These are phyloP conservation scores for Licmophora abbreviata DNA, from an alignment of 108 stramenopile species.

Conservation along the genomic window DNA sequence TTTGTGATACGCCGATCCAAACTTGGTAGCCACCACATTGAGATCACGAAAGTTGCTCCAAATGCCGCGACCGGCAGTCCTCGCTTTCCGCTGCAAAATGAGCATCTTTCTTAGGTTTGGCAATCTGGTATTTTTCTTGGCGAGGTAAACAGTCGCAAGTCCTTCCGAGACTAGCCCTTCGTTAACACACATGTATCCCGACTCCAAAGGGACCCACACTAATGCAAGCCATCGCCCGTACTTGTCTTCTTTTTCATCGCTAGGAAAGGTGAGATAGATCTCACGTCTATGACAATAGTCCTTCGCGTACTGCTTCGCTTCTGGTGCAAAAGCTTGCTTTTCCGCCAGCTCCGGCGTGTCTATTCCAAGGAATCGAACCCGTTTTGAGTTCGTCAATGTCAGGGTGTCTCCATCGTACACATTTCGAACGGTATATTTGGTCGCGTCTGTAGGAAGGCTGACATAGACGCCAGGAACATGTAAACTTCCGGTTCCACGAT, in stretches of 20 bases:
- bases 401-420: slow-evolving; percentile 81
- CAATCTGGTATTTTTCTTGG: slow-evolving; percentile 28
- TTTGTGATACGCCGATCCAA: slow-evolving; percentile 64
- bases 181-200: slow-evolving; percentile 59
- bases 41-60: slow-evolving; percentile 37
- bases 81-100: slow-evolving; percentile 38
- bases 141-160: slow-evolving; percentile 48
- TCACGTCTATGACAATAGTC: slow-evolving; percentile 43
- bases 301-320: slow-evolving; percentile 71
- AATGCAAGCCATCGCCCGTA: slow-evolving; percentile 60
- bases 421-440: slow-evolving; percentile 40
- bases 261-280: slow-evolving; percentile 33
- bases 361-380: slow-evolving; percentile 66
- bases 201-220: slow-evolving; percentile 30
- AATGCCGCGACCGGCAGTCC: slow-evolving; percentile 21
- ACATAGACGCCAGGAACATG: slow-evolving; percentile 42
- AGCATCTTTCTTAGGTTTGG: slow-evolving; percentile 55
- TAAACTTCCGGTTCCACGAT: no score
- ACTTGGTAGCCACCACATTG: slow-evolving; percentile 34
- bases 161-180: slow-evolving; percentile 68
- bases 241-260: slow-evolving; percentile 52
- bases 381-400: slow-evolving; percentile 45
- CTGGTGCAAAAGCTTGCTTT: slow-evolving; percentile 61
- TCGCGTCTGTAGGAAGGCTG: slow-evolving; percentile 36
- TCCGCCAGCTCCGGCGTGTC: slow-evolving; percentile 78